phyloP scores from a whole-genome alignment of 306 rosid species.

The Rosa multiflora region DNA sequence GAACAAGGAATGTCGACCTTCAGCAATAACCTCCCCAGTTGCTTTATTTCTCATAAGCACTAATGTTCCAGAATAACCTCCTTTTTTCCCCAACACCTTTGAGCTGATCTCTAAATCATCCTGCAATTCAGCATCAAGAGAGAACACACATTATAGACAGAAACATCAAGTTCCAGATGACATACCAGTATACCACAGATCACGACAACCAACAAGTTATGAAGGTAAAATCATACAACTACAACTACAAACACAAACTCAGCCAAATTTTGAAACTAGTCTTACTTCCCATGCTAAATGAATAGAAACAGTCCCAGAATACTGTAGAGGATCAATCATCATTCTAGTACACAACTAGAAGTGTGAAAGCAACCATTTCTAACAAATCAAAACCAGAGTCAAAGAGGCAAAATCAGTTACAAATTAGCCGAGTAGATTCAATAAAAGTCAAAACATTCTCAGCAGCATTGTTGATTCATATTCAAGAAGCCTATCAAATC shows the following conservation, averaged over 20 bases:
- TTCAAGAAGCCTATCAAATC: background rate
- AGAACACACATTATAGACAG: background rate
- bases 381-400: background rate
- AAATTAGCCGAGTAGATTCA: background rate
- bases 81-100: slow-evolving; percentile 64
- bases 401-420: background rate
- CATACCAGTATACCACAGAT: background rate
- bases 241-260: background rate
- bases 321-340: background rate
- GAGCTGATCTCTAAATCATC: slow-evolving; percentile 86
- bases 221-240: background rate
- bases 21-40: slow-evolving; percentile 84
- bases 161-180: background rate
- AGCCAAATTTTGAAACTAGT: background rate
- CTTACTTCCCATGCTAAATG: background rate
- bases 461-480: background rate
- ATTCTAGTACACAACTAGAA: background rate
- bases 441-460: background rate
- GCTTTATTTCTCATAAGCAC: slow-evolving; percentile 70
- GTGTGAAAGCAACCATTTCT: background rate
- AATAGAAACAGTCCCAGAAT: background rate
- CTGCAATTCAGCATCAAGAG: slow-evolving; percentile 39
- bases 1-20: slow-evolving; percentile 93
- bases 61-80: slow-evolving; percentile 68
- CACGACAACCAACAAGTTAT: background rate